A percentile compares a stretch with the other conserved stretches of the same genome.
phyloP scores from a whole-genome alignment of 139 green algal genomes.

The Haematococcus lacustris region DNA sequence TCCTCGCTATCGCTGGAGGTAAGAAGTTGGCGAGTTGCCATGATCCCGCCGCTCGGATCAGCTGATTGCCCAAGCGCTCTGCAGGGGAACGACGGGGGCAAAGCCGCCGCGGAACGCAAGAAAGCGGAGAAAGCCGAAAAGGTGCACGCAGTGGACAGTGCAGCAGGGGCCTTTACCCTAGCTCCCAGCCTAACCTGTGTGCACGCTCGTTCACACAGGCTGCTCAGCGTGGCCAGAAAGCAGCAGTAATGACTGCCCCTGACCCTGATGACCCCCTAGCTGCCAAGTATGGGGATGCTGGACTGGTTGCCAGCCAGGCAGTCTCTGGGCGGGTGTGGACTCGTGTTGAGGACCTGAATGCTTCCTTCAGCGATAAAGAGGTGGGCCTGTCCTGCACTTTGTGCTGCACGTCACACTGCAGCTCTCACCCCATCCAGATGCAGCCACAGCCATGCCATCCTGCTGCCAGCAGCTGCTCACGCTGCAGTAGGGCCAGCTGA shows the following conservation, averaged over 20 bases:
- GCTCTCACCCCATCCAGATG: too few relatives aligned
- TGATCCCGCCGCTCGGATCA: too few relatives aligned
- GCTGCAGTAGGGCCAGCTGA: too few relatives aligned
- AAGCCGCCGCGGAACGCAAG: conserved; percentile 22
- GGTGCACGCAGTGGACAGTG: too few relatives aligned
- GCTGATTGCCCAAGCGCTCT: too few relatives aligned
- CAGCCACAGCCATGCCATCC: too few relatives aligned
- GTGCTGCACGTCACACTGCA: too few relatives aligned
- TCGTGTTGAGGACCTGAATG: conserved; percentile 36
- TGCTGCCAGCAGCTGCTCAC: too few relatives aligned
- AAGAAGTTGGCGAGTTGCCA: not conserved
- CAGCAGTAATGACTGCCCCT: conserved; percentile 43
- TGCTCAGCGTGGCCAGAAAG: conserved; percentile 58
- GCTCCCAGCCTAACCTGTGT: too few relatives aligned
- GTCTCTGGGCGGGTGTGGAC: conserved; percentile 49
- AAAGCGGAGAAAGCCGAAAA: conserved; percentile 25
- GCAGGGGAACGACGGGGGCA: not conserved
- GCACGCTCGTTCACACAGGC: too few relatives aligned
- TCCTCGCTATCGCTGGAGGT: conserved; percentile 12
- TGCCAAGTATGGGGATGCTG: conserved; percentile 84
- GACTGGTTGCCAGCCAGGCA: conserved; percentile 71
- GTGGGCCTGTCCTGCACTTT: too few relatives aligned
- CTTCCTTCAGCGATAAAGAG: conserved; percentile 36
- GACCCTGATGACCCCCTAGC: conserved; percentile 80
- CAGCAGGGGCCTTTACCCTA: too few relatives aligned